Base-by-base conservation (phyloP, 495 filamentous ascomycete species). In the Podospora anserina region DNA sequence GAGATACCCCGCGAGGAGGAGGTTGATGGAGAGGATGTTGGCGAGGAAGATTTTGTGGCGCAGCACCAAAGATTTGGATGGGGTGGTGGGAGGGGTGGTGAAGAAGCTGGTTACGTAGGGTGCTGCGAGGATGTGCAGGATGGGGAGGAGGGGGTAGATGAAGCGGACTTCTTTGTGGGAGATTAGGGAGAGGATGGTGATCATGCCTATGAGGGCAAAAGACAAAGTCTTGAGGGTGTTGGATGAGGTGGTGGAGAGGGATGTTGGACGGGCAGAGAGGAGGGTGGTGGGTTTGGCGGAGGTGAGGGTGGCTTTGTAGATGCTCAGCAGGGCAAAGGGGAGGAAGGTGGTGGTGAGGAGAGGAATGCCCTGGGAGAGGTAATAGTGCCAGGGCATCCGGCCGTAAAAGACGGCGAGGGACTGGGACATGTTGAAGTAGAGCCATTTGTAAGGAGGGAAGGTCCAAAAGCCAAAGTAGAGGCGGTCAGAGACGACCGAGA, bases 161-260 rank as follows among this genome's bases (percentile, higher is more conserved):
- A 99, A 99, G 70, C 95, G 92, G 69, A 97, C 91, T 86, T 99
- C 95, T 79, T 99, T 99, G 81, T 99, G 95, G 28, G 94, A 88
- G 66, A 99, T 90, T 16, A 91, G 68, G 9, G 92, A 96, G 20
- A 98, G 86, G 20, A 82, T 75, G 0, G 79, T 70, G 26, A 89
- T 84, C 70, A 92, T 89, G 30, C 85, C 69, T 39, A 92, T 49
- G 39, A 86, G 82, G 0, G 88, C 83, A 18, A 82, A 82, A 44
- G 88, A 86, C 18, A 97, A 79, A 59, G 91, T 87, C 64, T 82
- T 83, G 61, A 82, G 76, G 13, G 79, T 74, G 55, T 82, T 82
- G 60, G 78, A 76, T 34, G 81, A 79, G 7, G 76, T 72, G 3
- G 76, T 71, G 20, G 77, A 73, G 34, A 74, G 75, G 16, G 68